A percentile compares a stretch with the other conserved stretches of the same genome.
These are phyloP conservation scores for Pleodorina starrii DNA, from an alignment of 139 green algal species.

Conservation along the genomic window DNA sequence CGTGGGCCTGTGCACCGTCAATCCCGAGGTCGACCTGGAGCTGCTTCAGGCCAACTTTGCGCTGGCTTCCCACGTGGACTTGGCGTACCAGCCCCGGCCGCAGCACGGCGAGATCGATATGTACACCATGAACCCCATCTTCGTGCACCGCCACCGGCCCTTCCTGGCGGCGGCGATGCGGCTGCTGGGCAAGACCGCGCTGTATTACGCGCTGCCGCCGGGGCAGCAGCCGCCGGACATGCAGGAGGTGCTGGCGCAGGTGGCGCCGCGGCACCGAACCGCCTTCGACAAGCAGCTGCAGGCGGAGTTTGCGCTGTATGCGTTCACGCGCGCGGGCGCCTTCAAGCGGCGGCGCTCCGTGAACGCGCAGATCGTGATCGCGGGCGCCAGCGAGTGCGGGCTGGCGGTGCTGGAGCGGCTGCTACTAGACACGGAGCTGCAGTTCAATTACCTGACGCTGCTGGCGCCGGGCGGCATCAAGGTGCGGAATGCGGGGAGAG, in stretches of 20 bases:
- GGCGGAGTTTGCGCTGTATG: slow-evolving; percentile 69
- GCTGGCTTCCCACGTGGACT: slow-evolving; percentile 52
- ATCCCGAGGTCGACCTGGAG: slow-evolving; percentile 58
- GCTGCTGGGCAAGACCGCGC: slow-evolving; percentile 51
- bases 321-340: slow-evolving; percentile 60
- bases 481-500: too few relatives aligned
- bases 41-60: slow-evolving; percentile 69
- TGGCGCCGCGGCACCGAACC: slow-evolving; percentile 58
- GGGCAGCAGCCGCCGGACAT: slow-evolving; percentile 68
- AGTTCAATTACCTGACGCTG: slow-evolving; percentile 78
- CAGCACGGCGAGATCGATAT: slow-evolving; percentile 70
- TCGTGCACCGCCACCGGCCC: slow-evolving; percentile 51
- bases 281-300: slow-evolving; percentile 27
- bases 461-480: slow-evolving; percentile 68
- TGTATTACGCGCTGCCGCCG: slow-evolving; percentile 74
- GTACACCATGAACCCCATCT: slow-evolving; percentile 79
- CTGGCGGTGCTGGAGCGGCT: slow-evolving; percentile 77
- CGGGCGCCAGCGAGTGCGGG: slow-evolving; percentile 73
- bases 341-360: slow-evolving; percentile 54
- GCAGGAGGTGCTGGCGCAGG: slow-evolving; percentile 66
- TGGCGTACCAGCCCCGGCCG: slow-evolving; percentile 37
- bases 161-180: slow-evolving; percentile 56
- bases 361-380: slow-evolving; percentile 76
- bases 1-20: slow-evolving; percentile 68
- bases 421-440: slow-evolving; percentile 62